Conservation (phyloP, 805 yeast species). For the Debaryomyces tyrocola region DNA sequence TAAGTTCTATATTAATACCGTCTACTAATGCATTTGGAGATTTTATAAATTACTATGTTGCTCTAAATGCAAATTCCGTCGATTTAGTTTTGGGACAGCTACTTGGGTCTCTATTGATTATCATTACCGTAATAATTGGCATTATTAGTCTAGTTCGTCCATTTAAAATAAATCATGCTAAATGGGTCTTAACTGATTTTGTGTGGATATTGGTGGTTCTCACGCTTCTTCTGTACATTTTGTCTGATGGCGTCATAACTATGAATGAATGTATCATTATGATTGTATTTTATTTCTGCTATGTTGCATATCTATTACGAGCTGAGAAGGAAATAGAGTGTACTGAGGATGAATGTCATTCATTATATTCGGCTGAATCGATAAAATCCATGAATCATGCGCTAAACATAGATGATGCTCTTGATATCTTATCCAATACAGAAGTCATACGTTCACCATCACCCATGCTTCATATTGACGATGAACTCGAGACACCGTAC, state of each 20-base stretch:
- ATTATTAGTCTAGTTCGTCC: slow-evolving; percentile 26
- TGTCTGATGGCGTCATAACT: slow-evolving; percentile 37
- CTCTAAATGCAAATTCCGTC: slow-evolving; percentile 24
- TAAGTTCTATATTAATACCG: slow-evolving; percentile 36
- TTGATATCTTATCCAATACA: slow-evolving; percentile 14
- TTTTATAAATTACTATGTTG: slow-evolving; percentile 32
- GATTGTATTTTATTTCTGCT: slow-evolving; percentile 21
- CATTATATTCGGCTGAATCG: background rate
- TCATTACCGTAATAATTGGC: slow-evolving; percentile 36
- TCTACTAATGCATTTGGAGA: slow-evolving; percentile 39
- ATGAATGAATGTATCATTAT: slow-evolving; percentile 27
- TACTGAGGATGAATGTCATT: background rate
- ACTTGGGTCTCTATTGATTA: slow-evolving; percentile 34
- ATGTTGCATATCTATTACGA: slow-evolving; percentile 11
- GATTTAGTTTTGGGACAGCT: slow-evolving; percentile 40
- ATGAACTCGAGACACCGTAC: background rate
- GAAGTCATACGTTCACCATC: background rate
- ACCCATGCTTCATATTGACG: background rate
- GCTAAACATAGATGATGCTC: slow-evolving; percentile 22
- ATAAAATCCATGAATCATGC: slow-evolving; percentile 9
- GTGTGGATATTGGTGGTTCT: slow-evolving; percentile 28
- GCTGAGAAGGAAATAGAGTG: background rate
- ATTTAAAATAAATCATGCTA: slow-evolving; percentile 18
- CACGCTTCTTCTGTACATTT: slow-evolving; percentile 23
- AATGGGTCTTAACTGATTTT: slow-evolving; percentile 24